Percentiles rank a stretch among this genome's conserved stretches.
Conservation (phyloP, 2,329 filamentous ascomycete genomes). For the Penicillium sp. region DNA sequence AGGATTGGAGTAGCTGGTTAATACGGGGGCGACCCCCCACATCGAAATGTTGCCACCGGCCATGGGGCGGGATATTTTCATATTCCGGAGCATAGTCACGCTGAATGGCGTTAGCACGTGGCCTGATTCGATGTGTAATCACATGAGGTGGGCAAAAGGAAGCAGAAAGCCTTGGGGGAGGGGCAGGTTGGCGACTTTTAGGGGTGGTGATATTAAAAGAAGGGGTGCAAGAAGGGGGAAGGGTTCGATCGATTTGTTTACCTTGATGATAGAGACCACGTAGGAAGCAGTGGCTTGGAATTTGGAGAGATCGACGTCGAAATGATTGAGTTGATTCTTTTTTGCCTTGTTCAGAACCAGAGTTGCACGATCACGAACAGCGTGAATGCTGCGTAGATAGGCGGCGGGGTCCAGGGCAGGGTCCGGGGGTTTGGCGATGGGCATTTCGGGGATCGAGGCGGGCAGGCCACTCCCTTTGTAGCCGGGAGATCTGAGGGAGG, state of each 20-base stretch:
- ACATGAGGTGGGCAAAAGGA: not conserved
- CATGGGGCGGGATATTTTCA: constrained; percentile 78
- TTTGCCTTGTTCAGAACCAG: constrained; percentile 77
- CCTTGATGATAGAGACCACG: constrained; percentile 94
- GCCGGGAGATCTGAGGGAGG: constrained; percentile 56
- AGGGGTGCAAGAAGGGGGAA: not conserved
- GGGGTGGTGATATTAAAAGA: too few species aligned
- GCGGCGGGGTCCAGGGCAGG: constrained; percentile 84
- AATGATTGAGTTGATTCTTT: constrained; percentile 78
- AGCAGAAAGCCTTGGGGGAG: too few species aligned
- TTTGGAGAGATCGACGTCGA: constrained; percentile 84
- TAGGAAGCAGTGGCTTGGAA: constrained; percentile 83
- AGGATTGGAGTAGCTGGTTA: constrained; percentile 53
- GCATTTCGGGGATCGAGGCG: constrained; percentile 69
- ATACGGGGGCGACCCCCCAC: constrained; percentile 61
- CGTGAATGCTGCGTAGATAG: constrained; percentile 86
- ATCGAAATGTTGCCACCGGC: constrained; percentile 69
- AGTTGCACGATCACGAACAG: constrained; percentile 78
- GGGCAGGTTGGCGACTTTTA: too few species aligned
- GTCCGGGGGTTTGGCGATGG: constrained; percentile 83
- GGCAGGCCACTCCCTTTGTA: constrained; percentile 53
- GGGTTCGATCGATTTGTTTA: constrained; percentile 40
- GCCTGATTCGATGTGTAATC: not conserved
- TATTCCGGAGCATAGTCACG: constrained; percentile 73
- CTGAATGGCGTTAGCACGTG: constrained; percentile 43